A percentile compares a stretch with the other conserved stretches of the same genome.
Evolutionary conservation across 768 basidiomycete species (phyloP).

Genomic region (Kwoniella heveanensis): DNA sequence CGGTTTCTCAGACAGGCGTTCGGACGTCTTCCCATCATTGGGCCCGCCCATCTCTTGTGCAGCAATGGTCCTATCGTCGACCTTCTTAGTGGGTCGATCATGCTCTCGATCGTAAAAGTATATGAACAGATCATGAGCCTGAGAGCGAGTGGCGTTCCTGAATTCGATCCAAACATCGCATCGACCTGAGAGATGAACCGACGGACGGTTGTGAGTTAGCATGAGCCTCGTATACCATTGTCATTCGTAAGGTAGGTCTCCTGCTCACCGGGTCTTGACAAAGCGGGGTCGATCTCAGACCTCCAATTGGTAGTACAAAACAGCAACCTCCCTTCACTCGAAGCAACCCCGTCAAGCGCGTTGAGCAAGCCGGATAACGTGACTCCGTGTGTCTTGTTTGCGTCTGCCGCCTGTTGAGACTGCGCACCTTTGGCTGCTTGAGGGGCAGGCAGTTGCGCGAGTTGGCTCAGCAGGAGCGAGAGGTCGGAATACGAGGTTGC

Average conservation of each 20-base stretch:
- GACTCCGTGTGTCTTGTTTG: neutral
- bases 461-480: neutral
- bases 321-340: conserved; percentile 11
- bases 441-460: neutral
- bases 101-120: conserved; percentile 25
- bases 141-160: conserved; percentile 74
- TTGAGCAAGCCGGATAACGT: conserved; percentile 19
- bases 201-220: too few species aligned
- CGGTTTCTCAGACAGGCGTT: too few species aligned
- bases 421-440: too few species aligned
- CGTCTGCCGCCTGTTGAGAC: neutral
- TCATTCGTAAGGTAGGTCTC: too few species aligned
- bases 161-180: conserved; percentile 91
- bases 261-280: conserved; percentile 11
- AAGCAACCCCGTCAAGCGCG: conserved; percentile 20
- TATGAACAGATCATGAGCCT: conserved; percentile 32
- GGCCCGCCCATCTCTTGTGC: too few species aligned
- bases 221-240: too few species aligned
- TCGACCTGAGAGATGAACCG: conserved; percentile 45
- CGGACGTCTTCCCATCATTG: too few species aligned
- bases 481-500: neutral
- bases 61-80: too few species aligned
- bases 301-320: conserved; percentile 17
- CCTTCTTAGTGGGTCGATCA: neutral
- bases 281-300: conserved; percentile 8